Base-by-base conservation (phyloP, 805 yeast species). In the Ogataea ganodermae region DNA sequence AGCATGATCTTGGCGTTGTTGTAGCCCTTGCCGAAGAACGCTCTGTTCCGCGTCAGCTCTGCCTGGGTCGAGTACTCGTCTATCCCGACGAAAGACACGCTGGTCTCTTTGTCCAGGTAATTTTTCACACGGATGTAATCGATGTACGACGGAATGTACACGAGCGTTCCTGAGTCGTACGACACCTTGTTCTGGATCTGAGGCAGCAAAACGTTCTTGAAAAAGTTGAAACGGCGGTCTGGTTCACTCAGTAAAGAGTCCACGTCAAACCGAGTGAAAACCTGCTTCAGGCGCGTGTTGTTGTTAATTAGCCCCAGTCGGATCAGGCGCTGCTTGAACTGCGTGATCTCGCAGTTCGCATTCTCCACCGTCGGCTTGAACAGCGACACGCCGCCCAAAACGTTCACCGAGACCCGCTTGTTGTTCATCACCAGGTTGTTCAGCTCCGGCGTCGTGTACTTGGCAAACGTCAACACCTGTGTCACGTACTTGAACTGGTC, bases 91-190 rank as follows among this genome's bases (percentile, higher is more conserved):
- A 85, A 85, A 32, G 83, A 70, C 21, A 84, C 60, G 28, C 82
- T 78, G 4, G 95, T 81, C 51, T 82, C 76, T 12, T 78, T 71
- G 51, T 78, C 79, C 67, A 86, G 69, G 61, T 86, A 79, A 58
- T 86, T 83, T 61, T 89, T 82, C 17, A 92, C 71, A 38, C 97
- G 74, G 12, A 92, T 72, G 60, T 82, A 94, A 62, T 94, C 99
- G 39, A 86, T 80, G 65, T 92, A 94, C 2, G 86, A 83, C 1
- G 97, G 96, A 35, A 94, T 80, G 59, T 85, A 89, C 2, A 94
- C 68, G 55, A 94, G 66, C 0, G 89, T 77, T 1, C 98, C 99
- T 55, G 76, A 81, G 35, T 84, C 84, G 59, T 79, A 79, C 16
- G 81, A 70, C 60, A 82, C 46, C 71, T 83, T 53, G 76, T 80